A percentile compares a stretch with the other conserved stretches of the same genome.
These are phyloP conservation scores for Claviceps sp. DNA, from an alignment of 2,329 filamentous ascomycete species.

Conservation along the genomic window DNA sequence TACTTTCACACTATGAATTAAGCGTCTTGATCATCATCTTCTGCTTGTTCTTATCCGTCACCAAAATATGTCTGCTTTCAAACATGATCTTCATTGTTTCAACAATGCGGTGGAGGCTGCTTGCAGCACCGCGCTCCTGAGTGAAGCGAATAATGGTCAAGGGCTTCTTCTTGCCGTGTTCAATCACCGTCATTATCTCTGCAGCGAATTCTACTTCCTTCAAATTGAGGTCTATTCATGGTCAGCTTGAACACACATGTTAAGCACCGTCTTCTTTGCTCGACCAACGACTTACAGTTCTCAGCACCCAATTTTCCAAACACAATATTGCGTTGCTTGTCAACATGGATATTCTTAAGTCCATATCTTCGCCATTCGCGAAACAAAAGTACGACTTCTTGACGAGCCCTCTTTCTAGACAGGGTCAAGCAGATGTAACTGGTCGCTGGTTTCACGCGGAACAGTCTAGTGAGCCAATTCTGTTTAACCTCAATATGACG, in stretches of 20 bases:
- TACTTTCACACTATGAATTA: conserved; percentile 27
- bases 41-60: conserved; percentile 51
- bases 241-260: conserved; percentile 8
- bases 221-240: conserved; percentile 53
- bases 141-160: conserved; percentile 76
- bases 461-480: conserved; percentile 80
- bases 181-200: conserved; percentile 79
- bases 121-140: conserved; percentile 83
- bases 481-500: conserved; percentile 54
- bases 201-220: conserved; percentile 80
- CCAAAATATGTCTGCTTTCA: conserved; percentile 48
- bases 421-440: conserved; percentile 64
- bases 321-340: conserved; percentile 67
- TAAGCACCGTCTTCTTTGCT: background rate
- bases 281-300: conserved; percentile 52
- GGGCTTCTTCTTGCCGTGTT: conserved; percentile 64
- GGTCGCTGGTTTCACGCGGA: conserved; percentile 75
- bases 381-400: conserved; percentile 62
- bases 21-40: conserved; percentile 64
- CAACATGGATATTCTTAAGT: conserved; percentile 64
- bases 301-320: conserved; percentile 61
- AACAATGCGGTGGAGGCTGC: conserved; percentile 73
- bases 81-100: conserved; percentile 62
- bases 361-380: conserved; percentile 72
- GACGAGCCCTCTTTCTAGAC: conserved; percentile 54